Evolutionary conservation across 2,329 filamentous ascomycete genomes (phyloP).

Genomic region (Pestalotiopsis sp.): DNA sequence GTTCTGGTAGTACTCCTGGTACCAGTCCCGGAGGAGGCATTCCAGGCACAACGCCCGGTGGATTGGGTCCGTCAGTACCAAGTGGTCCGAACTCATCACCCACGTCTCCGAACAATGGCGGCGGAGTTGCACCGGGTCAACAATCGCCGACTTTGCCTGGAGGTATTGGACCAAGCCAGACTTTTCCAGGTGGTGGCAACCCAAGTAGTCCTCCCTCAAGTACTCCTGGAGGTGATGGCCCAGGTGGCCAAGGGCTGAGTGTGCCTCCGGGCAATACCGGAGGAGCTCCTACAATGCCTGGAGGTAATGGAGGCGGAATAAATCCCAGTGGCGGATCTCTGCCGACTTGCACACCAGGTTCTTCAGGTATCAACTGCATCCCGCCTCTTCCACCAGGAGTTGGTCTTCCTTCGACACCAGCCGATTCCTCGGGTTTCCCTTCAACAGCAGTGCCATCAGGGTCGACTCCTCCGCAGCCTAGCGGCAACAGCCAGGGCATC

Average conservation of each 20-base stretch:
- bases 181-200: not conserved
- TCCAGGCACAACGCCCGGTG: not conserved
- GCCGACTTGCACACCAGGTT: conserved; percentile 11
- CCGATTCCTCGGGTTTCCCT: not conserved
- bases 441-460: not conserved
- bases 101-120: conserved; percentile 10
- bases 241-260: not conserved
- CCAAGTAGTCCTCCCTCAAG: not conserved
- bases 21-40: conserved; percentile 4
- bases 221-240: not conserved
- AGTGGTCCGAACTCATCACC: not conserved
- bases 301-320: not conserved
- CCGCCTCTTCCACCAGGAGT: not conserved
- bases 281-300: not conserved
- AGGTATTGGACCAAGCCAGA: not conserved
- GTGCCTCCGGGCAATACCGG: not conserved
- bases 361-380: conserved; percentile 10
- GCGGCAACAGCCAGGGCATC: not conserved
- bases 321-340: not conserved
- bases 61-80: no score
- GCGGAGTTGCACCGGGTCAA: not conserved
- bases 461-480: not conserved
- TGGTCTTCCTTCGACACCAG: not conserved
- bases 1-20: conserved; percentile 8
- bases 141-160: conserved; percentile 6